A percentile compares a stretch with the other conserved stretches of the same genome.
Conservation (phyloP, 257 asterid genomes). For the Solanum chilense region DNA sequence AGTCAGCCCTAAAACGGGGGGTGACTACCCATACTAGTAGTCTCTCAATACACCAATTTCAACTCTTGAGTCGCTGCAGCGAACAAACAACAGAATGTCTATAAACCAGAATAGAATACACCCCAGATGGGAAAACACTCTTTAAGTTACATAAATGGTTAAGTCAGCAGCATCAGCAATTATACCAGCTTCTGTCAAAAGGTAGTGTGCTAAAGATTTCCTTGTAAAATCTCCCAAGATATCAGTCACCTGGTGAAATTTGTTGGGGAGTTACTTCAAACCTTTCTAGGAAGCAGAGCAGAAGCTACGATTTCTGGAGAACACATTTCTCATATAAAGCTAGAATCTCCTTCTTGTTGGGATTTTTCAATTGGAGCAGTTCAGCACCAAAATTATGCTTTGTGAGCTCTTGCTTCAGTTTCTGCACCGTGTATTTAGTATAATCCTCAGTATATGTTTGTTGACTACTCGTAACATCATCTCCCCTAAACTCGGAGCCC, state of each 20-base stretch:
- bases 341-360: constrained; percentile 53
- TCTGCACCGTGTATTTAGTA: constrained; percentile 48
- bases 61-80: too few species aligned
- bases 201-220: background rate
- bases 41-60: background rate
- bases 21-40: background rate
- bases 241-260: background rate
- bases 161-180: background rate
- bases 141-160: background rate
- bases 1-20: background rate
- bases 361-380: constrained; percentile 55
- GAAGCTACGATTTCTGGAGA: constrained; percentile 30
- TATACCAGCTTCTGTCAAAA: background rate
- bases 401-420: constrained; percentile 72
- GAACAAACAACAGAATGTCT: background rate
- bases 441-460: constrained; percentile 50
- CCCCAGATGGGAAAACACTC: background rate
- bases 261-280: background rate
- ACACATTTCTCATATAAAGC: constrained; percentile 67
- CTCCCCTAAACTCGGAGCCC: constrained; percentile 67
- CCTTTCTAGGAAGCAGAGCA: background rate
- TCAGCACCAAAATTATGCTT: constrained; percentile 61
- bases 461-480: constrained; percentile 53
- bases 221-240: background rate
- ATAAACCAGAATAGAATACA: background rate